These are phyloP conservation scores for Melastoma candidum DNA, from an alignment of 441 rosid species.

Conservation along the genomic window DNA sequence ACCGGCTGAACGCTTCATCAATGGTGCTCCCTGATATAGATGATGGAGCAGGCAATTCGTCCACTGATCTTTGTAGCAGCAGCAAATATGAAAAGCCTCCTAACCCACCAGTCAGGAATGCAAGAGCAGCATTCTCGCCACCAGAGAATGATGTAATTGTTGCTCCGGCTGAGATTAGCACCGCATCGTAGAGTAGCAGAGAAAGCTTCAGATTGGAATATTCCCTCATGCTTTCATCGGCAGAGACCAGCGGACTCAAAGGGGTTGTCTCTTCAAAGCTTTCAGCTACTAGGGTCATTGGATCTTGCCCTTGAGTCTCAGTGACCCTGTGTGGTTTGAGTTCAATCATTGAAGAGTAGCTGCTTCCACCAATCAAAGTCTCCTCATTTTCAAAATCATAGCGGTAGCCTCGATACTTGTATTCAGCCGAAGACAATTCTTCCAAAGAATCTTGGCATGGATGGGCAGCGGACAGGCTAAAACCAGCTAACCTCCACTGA, in stretches of 20 bases:
- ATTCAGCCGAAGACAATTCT: constrained; percentile 16
- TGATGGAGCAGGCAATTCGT: constrained; percentile 41
- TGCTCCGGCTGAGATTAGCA: constrained; percentile 44
- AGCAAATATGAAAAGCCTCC: constrained; percentile 56
- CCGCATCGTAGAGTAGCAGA: constrained; percentile 54
- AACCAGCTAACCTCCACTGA: constrained; percentile 74
- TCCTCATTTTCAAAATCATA: constrained; percentile 61
- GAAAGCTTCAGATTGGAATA: constrained; percentile 72
- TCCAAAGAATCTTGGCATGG: constrained; percentile 17
- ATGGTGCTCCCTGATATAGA: constrained; percentile 22
- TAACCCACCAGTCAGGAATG: constrained; percentile 65
- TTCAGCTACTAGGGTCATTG: constrained; percentile 17
- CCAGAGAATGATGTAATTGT: constrained; percentile 27
- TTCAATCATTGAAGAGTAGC: constrained; percentile 55
- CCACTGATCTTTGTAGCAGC: constrained; percentile 65
- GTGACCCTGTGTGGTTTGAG: constrained; percentile 39
- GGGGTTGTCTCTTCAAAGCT: constrained; percentile 21
- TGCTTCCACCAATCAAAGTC: constrained; percentile 60
- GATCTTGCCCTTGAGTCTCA: constrained; percentile 30
- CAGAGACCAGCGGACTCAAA: constrained; percentile 21
- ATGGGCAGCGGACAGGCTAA: constrained; percentile 34
- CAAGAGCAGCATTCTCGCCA: constrained; percentile 43
- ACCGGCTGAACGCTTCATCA: constrained; percentile 11
- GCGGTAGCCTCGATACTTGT: constrained; percentile 20
- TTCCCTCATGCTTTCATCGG: constrained; percentile 75